Evolutionary conservation across 306 rosid species (phyloP), one percentile per base, ranked within the genome.

Genomic region (Citrullus colocynthis): DNA sequence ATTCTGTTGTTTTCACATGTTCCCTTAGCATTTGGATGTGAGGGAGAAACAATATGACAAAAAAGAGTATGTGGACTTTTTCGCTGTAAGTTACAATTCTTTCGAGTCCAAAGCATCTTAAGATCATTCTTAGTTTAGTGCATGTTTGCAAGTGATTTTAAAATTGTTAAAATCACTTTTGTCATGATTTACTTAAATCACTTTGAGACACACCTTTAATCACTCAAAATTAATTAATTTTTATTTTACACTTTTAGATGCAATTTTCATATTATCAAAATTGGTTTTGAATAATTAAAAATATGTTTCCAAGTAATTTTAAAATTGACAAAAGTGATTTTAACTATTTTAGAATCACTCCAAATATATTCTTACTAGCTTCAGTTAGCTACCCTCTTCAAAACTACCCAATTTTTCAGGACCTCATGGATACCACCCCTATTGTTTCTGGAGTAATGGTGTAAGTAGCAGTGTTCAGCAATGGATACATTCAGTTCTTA

Each of bases 21-120:
- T 37, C 18, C 4, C 76, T 64, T 88, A 95, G 97, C 30, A 92
- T 85, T 85, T 95, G 49, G 98, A 89, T 83, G 98, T 88, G 82
- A 86, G 98, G 85, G 97, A 95, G 89, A 95, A 95, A 86, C 97
- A 90, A 86, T 90, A 90, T 36, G 97, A 95, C 87, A 74, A 84
- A 83, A 89, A 91, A 86, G 95, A 83, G 66, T 90, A 94, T 78
- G 66, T 90, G 30, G 93, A 94, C 81, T 69, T 92, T 83, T 94
- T 85, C 85, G 87, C 93, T 24, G 96, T 89, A 87, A 94, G 98
- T 88, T 57, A 64, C 78, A 37, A 21, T 54, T 55, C 57, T 60
- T 49, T 37, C 65, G 42, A 75, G 70, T 55, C 62, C 48, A 48
- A 10, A 42, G 55, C 54, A 4, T 20, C 42, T 20, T 48, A 24